A percentile compares a stretch with the other conserved stretches of the same genome.
Conservation (phyloP, 1,284 basidiomycete genomes). For the Vanrija humicola region DNA sequence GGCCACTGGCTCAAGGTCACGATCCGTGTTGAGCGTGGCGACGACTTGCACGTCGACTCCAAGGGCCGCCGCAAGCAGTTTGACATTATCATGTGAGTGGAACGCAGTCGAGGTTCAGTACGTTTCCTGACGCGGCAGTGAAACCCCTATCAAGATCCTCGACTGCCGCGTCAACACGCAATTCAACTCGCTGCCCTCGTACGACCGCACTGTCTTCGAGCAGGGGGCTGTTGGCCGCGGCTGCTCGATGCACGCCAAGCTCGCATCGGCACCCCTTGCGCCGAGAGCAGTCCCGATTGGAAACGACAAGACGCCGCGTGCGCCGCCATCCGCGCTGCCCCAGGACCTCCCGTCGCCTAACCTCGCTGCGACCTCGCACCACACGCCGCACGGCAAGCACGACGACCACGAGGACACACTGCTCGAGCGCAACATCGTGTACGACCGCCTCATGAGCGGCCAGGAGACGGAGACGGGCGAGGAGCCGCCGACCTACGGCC, state of each 20-base stretch:
- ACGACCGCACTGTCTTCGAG: conserved; percentile 21
- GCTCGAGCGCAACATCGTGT: conserved; percentile 48
- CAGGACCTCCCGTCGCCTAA: background rate
- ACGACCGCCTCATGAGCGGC: conserved; percentile 58
- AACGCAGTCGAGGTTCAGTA: too few relatives aligned
- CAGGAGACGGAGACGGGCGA: conserved; percentile 63
- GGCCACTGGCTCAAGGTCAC: conserved; percentile 77
- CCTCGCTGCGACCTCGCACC: background rate
- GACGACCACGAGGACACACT: conserved; percentile 40
- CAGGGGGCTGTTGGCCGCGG: conserved; percentile 9
- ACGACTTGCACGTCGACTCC: conserved; percentile 61
- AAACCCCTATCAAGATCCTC: conserved; percentile 50
- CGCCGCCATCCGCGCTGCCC: background rate
- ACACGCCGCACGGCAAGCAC: background rate
- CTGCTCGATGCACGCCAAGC: conserved; percentile 35
- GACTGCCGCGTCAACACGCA: conserved; percentile 71
- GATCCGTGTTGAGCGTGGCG: conserved; percentile 78
- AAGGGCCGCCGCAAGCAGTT: conserved; percentile 71
- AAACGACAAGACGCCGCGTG: background rate
- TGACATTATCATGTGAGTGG: conserved; percentile 72
- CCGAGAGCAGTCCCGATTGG: background rate
- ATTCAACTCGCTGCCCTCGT: conserved; percentile 66
- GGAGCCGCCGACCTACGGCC: conserved; percentile 60
- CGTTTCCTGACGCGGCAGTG: conserved; percentile 22
- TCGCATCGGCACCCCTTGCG: background rate